A percentile compares a stretch with the other conserved stretches of the same genome.
Evolutionary conservation across 2,329 filamentous ascomycete species (phyloP).

Genomic region (Ophiocordyceps sinensis): DNA sequence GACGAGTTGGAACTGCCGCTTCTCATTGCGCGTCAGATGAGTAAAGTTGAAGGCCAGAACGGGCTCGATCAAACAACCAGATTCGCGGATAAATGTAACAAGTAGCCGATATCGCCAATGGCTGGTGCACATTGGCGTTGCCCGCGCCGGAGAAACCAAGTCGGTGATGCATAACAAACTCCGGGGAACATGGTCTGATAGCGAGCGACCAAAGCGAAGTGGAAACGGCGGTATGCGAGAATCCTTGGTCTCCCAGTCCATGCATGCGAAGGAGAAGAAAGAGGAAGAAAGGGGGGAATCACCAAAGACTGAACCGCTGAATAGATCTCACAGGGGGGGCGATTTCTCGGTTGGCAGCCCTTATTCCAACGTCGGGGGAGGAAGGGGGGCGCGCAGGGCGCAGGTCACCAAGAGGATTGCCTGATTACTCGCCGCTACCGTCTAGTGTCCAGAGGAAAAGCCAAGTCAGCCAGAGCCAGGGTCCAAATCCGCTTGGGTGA

Average conservation of each 20-base stretch:
- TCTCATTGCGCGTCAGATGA: too few species aligned
- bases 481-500: conserved; percentile 6
- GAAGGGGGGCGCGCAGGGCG: not conserved
- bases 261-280: conserved; percentile 2
- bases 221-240: conserved; percentile 1
- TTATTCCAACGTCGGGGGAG: not conserved
- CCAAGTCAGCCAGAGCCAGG: conserved; percentile 7
- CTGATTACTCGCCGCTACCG: conserved; percentile 21
- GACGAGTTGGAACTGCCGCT: too few species aligned
- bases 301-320: not conserved
- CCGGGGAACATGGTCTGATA: conserved; percentile 4
- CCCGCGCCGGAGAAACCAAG: not conserved
- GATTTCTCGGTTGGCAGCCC: not conserved
- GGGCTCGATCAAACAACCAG: too few species aligned
- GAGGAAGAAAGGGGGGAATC: not conserved
- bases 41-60: too few species aligned
- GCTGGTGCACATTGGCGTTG: not conserved
- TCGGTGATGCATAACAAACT: conserved; percentile 4
- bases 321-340: not conserved
- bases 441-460: conserved; percentile 13
- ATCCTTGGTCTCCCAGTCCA: conserved; percentile 3
- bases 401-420: not conserved
- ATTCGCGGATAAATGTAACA: too few species aligned
- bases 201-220: not conserved
- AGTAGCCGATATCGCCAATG: too few species aligned